phyloP scores from a whole-genome alignment of 306 rosid genomes.

The Abrus precatorius region DNA sequence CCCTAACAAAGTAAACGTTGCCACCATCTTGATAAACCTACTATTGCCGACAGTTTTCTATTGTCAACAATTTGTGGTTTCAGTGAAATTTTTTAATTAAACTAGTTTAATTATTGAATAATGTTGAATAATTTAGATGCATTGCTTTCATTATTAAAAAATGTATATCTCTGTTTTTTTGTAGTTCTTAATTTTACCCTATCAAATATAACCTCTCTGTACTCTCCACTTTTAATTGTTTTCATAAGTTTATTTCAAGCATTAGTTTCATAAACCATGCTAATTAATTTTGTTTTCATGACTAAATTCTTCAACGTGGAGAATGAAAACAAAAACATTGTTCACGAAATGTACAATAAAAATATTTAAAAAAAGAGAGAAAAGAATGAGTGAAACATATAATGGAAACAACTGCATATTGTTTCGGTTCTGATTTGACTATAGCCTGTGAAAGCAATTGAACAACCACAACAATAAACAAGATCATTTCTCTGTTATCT shows the following conservation, averaged over 20 bases:
- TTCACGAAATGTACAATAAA: not conserved
- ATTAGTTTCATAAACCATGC: not conserved
- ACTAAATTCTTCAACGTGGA: not conserved
- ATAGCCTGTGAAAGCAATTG: constrained; percentile 40
- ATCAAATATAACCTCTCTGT: no score
- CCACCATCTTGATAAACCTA: not conserved
- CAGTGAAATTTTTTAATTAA: not conserved
- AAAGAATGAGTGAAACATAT: not conserved
- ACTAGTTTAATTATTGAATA: not conserved
- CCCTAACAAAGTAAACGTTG: not conserved
- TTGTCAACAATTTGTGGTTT: not conserved
- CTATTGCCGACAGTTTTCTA: constrained; percentile 34
- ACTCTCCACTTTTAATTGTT: not conserved
- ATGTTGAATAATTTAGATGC: not conserved
- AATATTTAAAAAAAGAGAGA: not conserved
- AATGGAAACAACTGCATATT: constrained; percentile 14
- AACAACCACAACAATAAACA: constrained; percentile 26
- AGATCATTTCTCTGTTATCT: not conserved
- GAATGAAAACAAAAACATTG: not conserved
- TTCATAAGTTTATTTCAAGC: no score
- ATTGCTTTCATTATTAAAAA: not conserved
- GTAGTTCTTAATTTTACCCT: not conserved
- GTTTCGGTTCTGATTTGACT: not conserved
- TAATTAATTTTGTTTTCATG: not conserved
- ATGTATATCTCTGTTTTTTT: not conserved